phyloP scores from a whole-genome alignment of 1,284 basidiomycete species.

The Chondrostereum purpureum region DNA sequence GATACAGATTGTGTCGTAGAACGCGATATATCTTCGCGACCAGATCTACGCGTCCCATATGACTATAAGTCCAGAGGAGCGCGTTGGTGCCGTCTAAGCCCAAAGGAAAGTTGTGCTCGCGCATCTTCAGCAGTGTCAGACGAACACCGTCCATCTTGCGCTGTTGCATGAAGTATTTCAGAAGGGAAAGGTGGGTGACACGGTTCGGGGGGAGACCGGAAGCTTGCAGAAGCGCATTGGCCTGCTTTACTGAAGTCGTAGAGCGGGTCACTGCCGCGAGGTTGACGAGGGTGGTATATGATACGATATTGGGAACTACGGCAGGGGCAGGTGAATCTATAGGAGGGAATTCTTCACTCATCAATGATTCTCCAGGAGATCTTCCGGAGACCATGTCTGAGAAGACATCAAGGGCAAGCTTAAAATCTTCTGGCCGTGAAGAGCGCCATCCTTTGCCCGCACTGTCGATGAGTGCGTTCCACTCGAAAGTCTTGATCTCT shows the following conservation, averaged over 20 bases:
- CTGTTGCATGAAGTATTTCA: slow-evolving; percentile 47
- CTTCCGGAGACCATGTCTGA: slow-evolving; percentile 45
- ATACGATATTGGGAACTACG: slow-evolving; percentile 52
- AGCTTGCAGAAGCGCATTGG: slow-evolving; percentile 41
- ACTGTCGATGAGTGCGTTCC: slow-evolving; percentile 66
- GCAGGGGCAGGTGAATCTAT: slow-evolving; percentile 7
- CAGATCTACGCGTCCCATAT: slow-evolving; percentile 45
- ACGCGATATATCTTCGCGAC: slow-evolving; percentile 57
- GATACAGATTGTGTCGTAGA: slow-evolving; percentile 44
- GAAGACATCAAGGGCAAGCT: slow-evolving; percentile 53
- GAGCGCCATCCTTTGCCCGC: slow-evolving; percentile 63
- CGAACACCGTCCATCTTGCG: slow-evolving; percentile 47
- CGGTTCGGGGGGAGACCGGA: slow-evolving; percentile 51
- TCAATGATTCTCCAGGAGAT: slow-evolving; percentile 36
- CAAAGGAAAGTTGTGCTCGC: slow-evolving; percentile 41
- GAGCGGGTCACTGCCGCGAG: slow-evolving; percentile 51
- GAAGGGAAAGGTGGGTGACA: slow-evolving; percentile 52
- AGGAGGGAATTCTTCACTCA: slow-evolving; percentile 14
- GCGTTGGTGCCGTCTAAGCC: slow-evolving; percentile 61
- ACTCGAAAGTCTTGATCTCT: slow-evolving; percentile 51
- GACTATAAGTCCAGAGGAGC: slow-evolving; percentile 60
- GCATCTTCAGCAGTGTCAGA: slow-evolving; percentile 45
- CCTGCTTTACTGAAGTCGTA: slow-evolving; percentile 39
- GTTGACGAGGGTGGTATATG: slow-evolving; percentile 60
- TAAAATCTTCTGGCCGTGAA: slow-evolving; percentile 48